Percentiles rank a stretch among this genome's conserved stretches.
These are phyloP conservation scores for Hura crepitans DNA, from an alignment of 441 rosid species.

Conservation along the genomic window DNA sequence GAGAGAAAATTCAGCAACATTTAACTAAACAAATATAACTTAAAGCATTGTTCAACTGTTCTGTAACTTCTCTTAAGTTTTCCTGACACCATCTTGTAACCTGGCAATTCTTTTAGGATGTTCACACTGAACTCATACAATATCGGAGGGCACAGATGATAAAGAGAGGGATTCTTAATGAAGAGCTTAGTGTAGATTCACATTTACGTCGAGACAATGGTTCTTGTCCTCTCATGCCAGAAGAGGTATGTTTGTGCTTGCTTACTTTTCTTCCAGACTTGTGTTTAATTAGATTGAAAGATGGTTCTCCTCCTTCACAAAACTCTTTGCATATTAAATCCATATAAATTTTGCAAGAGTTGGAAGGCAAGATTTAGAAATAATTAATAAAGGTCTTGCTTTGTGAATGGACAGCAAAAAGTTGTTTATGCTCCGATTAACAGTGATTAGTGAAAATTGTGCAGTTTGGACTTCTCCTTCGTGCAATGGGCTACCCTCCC, in stretches of 20 bases:
- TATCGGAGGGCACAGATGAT: slow-evolving; percentile 88
- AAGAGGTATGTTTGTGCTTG: slow-evolving; percentile 56
- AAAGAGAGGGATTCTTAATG: slow-evolving; percentile 63
- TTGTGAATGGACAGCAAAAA: background rate
- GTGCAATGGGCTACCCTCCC: slow-evolving; percentile 84
- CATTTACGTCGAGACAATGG: slow-evolving; percentile 70
- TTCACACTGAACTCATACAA: slow-evolving; percentile 90
- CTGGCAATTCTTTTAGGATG: slow-evolving; percentile 51
- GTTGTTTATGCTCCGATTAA: background rate
- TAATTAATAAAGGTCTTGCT: background rate
- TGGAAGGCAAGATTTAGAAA: background rate
- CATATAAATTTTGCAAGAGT: background rate
- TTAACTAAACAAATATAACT: background rate
- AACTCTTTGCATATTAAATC: background rate
- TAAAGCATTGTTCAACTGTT: background rate
- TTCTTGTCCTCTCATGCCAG: slow-evolving; percentile 95
- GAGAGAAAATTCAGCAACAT: background rate
- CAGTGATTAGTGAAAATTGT: slow-evolving; percentile 15
- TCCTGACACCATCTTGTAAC: slow-evolving; percentile 28
- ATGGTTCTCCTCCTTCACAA: background rate
- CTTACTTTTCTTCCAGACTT: background rate
- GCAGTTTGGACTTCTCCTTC: slow-evolving; percentile 92
- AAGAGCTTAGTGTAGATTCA: slow-evolving; percentile 56
- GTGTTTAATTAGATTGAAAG: slow-evolving; percentile 5
- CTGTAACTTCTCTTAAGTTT: slow-evolving; percentile 2